Conservation (phyloP, 2,329 filamentous ascomycete genomes). For the Colletotrichum gigasporum region DNA sequence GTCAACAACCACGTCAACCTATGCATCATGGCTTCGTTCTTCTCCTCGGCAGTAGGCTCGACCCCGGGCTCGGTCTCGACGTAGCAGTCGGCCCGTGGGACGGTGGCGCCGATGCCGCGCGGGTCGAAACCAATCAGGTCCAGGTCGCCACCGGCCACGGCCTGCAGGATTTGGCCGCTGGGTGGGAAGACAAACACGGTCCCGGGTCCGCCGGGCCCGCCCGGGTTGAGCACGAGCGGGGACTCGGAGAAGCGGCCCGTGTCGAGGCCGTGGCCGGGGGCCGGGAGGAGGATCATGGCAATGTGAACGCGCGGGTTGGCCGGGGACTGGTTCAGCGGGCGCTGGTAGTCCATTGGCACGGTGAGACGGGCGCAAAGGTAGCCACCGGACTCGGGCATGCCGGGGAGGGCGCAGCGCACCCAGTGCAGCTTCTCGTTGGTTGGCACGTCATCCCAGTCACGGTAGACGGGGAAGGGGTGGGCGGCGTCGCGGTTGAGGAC, state of each 20-base stretch:
- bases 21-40: constrained; percentile 41
- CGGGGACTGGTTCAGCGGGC: constrained; percentile 46
- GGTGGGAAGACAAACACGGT: constrained; percentile 38
- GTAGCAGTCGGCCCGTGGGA: constrained; percentile 51
- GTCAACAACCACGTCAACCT: constrained; percentile 43
- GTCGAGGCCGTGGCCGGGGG: constrained; percentile 39
- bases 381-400: constrained; percentile 35
- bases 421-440: constrained; percentile 55
- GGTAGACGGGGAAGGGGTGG: constrained; percentile 10
- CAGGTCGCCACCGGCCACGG: constrained; percentile 47
- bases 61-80: not conserved
- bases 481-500: not conserved
- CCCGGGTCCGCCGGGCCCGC: constrained; percentile 56
- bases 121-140: constrained; percentile 60
- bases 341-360: constrained; percentile 57
- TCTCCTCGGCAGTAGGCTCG: constrained; percentile 31
- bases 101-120: constrained; percentile 51
- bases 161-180: constrained; percentile 43
- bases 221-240: constrained; percentile 56
- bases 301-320: constrained; percentile 48
- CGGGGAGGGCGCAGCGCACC: constrained; percentile 49
- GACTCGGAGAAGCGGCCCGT: constrained; percentile 44
- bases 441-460: constrained; percentile 45
- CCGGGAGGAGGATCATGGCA: constrained; percentile 45
- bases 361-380: constrained; percentile 55